A percentile compares a stretch with the other conserved stretches of the same genome.
Evolutionary conservation across 1,139 yeast genomes (phyloP).

Genomic region (Saccharomyces pastorianus): DNA sequence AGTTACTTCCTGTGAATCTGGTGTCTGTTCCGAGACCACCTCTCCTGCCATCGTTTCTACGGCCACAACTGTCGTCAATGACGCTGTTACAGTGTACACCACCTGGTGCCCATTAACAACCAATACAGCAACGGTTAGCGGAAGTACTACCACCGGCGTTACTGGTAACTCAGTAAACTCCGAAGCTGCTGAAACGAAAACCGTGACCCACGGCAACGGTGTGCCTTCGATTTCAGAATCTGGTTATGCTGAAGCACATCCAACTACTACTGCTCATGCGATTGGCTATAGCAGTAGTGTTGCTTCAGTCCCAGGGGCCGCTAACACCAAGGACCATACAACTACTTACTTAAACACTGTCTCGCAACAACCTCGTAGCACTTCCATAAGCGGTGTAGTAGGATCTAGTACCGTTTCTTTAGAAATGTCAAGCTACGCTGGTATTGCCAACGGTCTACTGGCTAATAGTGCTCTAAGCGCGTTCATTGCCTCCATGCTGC

Average conservation of each 20-base stretch:
- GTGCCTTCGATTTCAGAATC: not conserved
- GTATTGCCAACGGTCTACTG: too few relatives aligned
- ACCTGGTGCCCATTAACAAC: constrained; percentile 26
- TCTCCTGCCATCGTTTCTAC: constrained; percentile 8
- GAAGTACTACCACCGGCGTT: not conserved
- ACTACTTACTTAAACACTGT: too few relatives aligned
- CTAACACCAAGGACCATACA: too few relatives aligned
- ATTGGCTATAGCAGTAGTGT: not conserved
- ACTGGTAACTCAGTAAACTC: not conserved
- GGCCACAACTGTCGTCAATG: constrained; percentile 12
- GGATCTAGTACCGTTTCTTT: too few relatives aligned
- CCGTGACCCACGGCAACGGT: not conserved
- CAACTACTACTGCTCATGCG: not conserved
- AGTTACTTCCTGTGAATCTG: too few relatives aligned
- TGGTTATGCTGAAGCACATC: not conserved
- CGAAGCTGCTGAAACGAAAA: not conserved
- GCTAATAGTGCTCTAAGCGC: too few relatives aligned
- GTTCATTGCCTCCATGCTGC: too few relatives aligned
- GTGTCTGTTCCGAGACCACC: not conserved
- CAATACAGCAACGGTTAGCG: constrained; percentile 8
- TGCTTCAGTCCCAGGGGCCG: too few relatives aligned
- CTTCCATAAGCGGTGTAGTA: too few relatives aligned
- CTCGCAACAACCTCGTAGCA: too few relatives aligned
- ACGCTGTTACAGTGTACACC: constrained; percentile 24
- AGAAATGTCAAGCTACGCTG: too few relatives aligned